Evolutionary conservation across 2,329 filamentous ascomycete species (phyloP).

Genomic region (Botryotinia globosa): DNA sequence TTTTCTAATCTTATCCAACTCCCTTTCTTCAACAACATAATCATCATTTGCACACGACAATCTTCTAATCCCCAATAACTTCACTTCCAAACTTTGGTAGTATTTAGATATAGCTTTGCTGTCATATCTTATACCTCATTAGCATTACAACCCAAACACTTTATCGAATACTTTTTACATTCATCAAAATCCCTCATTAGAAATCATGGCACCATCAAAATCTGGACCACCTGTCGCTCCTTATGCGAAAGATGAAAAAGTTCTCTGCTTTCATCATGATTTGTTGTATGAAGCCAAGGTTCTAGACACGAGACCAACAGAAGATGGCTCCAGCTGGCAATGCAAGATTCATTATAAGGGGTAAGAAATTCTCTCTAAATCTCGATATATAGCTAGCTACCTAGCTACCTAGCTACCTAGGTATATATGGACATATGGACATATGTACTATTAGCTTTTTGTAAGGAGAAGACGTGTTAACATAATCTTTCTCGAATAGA

Average conservation of each 20-base stretch:
- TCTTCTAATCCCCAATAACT: background rate
- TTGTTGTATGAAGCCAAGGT: constrained; percentile 98
- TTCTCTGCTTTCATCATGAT: constrained; percentile 95
- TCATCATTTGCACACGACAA: background rate
- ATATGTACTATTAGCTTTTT: background rate
- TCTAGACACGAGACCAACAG: constrained; percentile 67
- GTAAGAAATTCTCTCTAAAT: constrained; percentile 6
- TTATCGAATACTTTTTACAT: background rate
- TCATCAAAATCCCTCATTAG: background rate
- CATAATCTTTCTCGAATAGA: constrained; percentile 40
- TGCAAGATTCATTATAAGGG: constrained; percentile 97
- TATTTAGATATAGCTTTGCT: background rate
- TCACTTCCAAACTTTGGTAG: background rate
- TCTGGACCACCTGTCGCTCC: constrained; percentile 31
- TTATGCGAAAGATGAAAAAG: constrained; percentile 75
- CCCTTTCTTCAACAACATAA: background rate
- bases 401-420: too few species aligned
- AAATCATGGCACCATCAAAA: constrained; percentile 38
- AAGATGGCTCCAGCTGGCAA: constrained; percentile 66
- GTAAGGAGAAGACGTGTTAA: constrained; percentile 1
- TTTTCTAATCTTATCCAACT: constrained; percentile 7
- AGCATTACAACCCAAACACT: background rate
- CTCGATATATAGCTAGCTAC: background rate
- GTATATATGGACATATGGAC: background rate
- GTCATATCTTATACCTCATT: background rate